A percentile compares a stretch with the other conserved stretches of the same genome.
phyloP scores from a whole-genome alignment of 2,329 filamentous ascomycete species.

The Lecanosticta acicola region DNA sequence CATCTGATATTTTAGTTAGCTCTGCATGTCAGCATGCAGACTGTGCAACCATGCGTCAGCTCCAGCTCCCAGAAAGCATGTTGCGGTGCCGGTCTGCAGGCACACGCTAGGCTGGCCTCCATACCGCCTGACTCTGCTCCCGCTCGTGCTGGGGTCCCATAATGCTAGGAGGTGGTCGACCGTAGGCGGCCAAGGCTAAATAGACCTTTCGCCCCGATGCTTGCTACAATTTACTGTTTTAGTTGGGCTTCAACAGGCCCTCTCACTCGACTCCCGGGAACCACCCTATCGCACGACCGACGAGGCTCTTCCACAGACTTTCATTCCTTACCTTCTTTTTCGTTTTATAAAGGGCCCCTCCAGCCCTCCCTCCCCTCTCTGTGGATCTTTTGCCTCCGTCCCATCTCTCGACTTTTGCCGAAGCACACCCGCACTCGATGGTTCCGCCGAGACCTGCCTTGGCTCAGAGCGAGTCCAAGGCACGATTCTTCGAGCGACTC shows the following conservation, averaged over 20 bases:
- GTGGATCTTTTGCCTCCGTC: background rate
- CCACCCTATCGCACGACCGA: background rate
- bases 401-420: background rate
- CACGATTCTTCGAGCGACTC: conserved; percentile 39
- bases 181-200: conserved; percentile 17
- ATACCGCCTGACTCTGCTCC: conserved; percentile 21
- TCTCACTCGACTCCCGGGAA: background rate
- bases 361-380: background rate
- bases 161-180: conserved; percentile 1
- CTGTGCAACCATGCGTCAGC: conserved; percentile 16
- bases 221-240: conserved; percentile 14
- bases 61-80: conserved; percentile 13
- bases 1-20: conserved; percentile 11
- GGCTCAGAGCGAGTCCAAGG: conserved; percentile 43
- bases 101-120: conserved; percentile 13
- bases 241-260: conserved; percentile 7
- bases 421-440: conserved; percentile 13
- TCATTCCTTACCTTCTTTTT: no score
- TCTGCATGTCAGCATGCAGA: conserved; percentile 16
- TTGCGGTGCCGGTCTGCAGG: conserved; percentile 17
- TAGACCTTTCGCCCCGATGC: conserved; percentile 11
- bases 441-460: conserved; percentile 30
- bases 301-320: no score
- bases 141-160: conserved; percentile 5
- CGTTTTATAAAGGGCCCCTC: background rate